A percentile compares a stretch with the other conserved stretches of the same genome.
These are phyloP conservation scores for Rhynchospora tenuis DNA, from an alignment of 176 grass and related monocot genomes.

Conservation along the genomic window DNA sequence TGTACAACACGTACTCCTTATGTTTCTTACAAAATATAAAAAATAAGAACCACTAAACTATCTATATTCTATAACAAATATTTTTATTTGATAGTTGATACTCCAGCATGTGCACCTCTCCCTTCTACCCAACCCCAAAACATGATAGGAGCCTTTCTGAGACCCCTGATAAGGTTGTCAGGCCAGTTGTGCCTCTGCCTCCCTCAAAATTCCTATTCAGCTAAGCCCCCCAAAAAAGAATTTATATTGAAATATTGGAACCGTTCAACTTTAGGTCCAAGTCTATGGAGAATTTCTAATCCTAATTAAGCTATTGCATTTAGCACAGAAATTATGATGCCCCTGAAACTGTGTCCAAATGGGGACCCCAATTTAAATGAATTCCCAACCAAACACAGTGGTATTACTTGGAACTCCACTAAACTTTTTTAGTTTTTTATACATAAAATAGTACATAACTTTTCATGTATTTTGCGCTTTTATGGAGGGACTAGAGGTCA, in stretches of 20 bases:
- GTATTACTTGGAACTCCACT: slow-evolving; percentile 4
- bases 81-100: not conserved
- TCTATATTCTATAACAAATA: not conserved
- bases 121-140: not conserved
- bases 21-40: too few relatives aligned
- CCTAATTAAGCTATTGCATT: not conserved
- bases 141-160: not conserved
- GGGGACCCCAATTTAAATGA: not conserved
- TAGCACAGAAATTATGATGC: not conserved
- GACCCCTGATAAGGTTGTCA: not conserved
- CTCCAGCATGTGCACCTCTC: not conserved
- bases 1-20: too few relatives aligned
- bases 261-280: not conserved
- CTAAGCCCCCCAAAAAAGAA: not conserved
- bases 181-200: not conserved
- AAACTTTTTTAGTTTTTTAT: not conserved
- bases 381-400: not conserved
- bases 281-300: not conserved
- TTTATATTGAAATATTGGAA: not conserved
- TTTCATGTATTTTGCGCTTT: not conserved
- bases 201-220: not conserved
- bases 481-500: not conserved
- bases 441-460: not conserved
- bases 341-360: not conserved
- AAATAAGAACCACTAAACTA: too few relatives aligned